Base-by-base conservation (phyloP, 2,329 filamentous ascomycete genomes). In the Saccharata proteae region DNA sequence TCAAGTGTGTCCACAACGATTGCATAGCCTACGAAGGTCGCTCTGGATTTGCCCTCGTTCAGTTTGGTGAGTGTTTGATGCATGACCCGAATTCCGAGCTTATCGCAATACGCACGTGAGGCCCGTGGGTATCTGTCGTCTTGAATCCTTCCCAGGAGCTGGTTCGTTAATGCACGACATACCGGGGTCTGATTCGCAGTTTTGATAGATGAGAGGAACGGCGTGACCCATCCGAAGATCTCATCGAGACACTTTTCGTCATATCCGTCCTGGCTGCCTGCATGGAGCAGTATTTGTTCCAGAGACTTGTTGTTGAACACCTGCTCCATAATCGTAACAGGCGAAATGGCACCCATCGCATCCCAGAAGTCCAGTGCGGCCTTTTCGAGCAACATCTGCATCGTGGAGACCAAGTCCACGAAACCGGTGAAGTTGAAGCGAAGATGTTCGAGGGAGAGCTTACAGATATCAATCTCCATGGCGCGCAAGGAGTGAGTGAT, bases 291-390 rank as follows among this genome's bases (percentile, higher is more conserved):
- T 5, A 81, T 51, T n/a, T 58, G 57, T 19, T 67, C 66, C 43
- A 81, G 74, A 3, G 71, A 65, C 6, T 77, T 75, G 39, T 80
- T 85, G 36, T 70, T 72, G 44, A 90, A 82, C 25, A 93, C 71
- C 40, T 85, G 71, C 49, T 94, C 85, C n/a, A 84, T 74, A 28
- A 96, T 74, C 19, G 78, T 74, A 24, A 77, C 76, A 3, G 84
- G 79, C 1, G 81, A 79, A 30, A 88, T 82, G 17, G 83, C 73
- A 30, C 80, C 77, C 58, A 93, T 78, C 2, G 84, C 78, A 44
- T 84, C 79, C 88, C 88, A 94, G 44, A 94, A 90, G 26, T 81
- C 80, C 33, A 70, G 71, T 0, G 84, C 70, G 0, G 82, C 79
- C 44, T 81, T 85, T 40, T 77, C 70, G 31, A 94, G 62, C 11